These are phyloP conservation scores for Rhodotorula sp. DNA, from an alignment of 1,284 basidiomycete genomes.

Conservation along the genomic window DNA sequence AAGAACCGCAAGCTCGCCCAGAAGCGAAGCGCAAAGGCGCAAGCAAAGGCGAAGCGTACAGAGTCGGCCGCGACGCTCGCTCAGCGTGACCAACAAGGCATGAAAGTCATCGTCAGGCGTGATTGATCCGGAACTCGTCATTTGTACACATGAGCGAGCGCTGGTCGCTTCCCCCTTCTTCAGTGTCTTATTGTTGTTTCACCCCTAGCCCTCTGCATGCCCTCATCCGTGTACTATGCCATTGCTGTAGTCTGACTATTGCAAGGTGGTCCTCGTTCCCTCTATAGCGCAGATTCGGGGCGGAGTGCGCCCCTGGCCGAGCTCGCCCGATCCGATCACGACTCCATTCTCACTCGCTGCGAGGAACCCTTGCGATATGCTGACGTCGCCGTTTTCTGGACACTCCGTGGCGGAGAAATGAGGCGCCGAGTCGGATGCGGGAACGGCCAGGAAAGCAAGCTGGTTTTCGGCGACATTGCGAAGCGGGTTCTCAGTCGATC, in stretches of 20 bases:
- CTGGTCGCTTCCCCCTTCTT: no score
- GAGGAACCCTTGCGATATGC: neutral
- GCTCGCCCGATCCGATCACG: neutral
- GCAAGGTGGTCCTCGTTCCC: neutral
- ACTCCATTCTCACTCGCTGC: no score
- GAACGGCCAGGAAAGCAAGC: slow-evolving; percentile 16
- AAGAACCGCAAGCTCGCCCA: slow-evolving; percentile 47
- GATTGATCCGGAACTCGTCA: neutral
- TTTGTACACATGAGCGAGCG: no score
- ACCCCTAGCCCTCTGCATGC: no score
- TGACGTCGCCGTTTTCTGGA: slow-evolving; percentile 25
- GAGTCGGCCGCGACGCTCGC: neutral
- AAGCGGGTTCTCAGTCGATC: neutral
- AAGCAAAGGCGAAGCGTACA: neutral
- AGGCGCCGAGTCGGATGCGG: slow-evolving; percentile 19
- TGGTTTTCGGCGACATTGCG: neutral
- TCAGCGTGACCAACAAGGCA: neutral
- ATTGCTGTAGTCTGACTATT: neutral
- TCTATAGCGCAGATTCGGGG: neutral
- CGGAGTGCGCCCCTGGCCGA: neutral
- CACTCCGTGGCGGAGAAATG: neutral
- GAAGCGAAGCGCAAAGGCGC: slow-evolving; percentile 21
- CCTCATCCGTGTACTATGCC: no score
- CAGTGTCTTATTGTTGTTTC: no score
- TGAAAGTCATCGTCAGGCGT: neutral